Conservation (phyloP, 2,329 filamentous ascomycete species). For the Fusarium sulawesiense region DNA sequence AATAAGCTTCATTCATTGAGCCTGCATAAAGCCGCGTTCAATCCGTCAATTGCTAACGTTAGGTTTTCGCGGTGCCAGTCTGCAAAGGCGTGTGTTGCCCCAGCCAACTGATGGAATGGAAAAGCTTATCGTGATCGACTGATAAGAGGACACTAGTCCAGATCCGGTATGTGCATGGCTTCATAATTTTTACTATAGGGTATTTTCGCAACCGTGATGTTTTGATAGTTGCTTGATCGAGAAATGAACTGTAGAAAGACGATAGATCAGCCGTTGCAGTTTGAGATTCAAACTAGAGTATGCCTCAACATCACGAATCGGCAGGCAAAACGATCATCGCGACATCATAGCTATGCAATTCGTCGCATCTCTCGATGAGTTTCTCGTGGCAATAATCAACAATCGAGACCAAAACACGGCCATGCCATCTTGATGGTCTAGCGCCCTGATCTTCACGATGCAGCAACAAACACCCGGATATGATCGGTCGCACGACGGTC, state of each 20-base stretch:
- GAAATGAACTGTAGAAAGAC: rapidly evolving
- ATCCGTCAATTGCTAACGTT: neutral
- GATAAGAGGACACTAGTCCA: neutral
- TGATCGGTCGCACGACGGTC: neutral
- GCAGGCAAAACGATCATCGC: neutral
- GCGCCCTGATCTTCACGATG: neutral
- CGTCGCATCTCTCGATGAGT: rapidly evolving
- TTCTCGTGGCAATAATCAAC: neutral
- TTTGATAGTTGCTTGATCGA: neutral
- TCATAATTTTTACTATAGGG: neutral
- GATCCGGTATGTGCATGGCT: neutral
- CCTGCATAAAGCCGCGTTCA: neutral
- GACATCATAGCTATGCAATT: no score
- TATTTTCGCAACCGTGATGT: neutral
- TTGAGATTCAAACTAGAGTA: no score
- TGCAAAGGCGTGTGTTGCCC: neutral
- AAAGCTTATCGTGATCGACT: neutral
- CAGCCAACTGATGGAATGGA: neutral
- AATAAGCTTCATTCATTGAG: neutral
- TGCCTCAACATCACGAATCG: neutral
- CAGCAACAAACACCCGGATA: neutral
- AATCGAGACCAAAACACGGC: neutral
- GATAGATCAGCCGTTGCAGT: neutral
- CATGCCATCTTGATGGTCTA: no score
- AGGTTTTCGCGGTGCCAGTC: neutral